Base-by-base conservation (phyloP, 306 rosid genomes). In the Oemleria cerasiformis region DNA sequence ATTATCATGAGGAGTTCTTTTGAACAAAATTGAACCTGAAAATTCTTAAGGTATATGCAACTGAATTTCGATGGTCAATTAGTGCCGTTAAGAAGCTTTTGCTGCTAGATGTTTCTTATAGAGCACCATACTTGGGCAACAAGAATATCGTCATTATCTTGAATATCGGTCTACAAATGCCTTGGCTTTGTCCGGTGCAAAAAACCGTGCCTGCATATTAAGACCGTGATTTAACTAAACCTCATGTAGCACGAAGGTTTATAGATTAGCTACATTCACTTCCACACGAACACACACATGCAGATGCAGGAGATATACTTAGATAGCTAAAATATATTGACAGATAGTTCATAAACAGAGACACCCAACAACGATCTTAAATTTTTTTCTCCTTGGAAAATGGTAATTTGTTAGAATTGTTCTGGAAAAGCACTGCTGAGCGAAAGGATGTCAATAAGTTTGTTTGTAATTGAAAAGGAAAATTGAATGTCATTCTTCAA, bases 121-220 rank as follows among this genome's bases (percentile, higher is more conserved):
- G 15, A 20, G 23, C 50, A 21, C 44, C 44, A 21, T 41, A 39
- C 51, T 54, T 39, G 51, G 13, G 23, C 45, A 68, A 57, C 19
- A 50, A 53, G 0, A 21, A 38, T 7, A 19, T n/a, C 58, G 34
- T 67, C 71, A 53, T 65, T 54, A 62, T 80, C 88, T 85, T 10
- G 97, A 76, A 43, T 81, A 93, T 40, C 89, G 94, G 44, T 88
- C 92, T 20, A 93, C 97, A 25, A 93, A 88, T 78, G 85, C 86
- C 85, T 88, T 93, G 63, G 96, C 98, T 36, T 81, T 87, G 44
- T 87, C 92, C 8, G 96, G 92, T 71, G 97, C 98, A 70, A 93
- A 90, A 80, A 93, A 88, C 74, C 96, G 83, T 47, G 98, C 97
- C 98, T 90, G 86, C 83, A 78, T 57, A 74, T 17, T 17, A 70